These are phyloP conservation scores for Friedmanniomyces endolithicus DNA, from an alignment of 495 filamentous ascomycete genomes.

Conservation along the genomic window DNA sequence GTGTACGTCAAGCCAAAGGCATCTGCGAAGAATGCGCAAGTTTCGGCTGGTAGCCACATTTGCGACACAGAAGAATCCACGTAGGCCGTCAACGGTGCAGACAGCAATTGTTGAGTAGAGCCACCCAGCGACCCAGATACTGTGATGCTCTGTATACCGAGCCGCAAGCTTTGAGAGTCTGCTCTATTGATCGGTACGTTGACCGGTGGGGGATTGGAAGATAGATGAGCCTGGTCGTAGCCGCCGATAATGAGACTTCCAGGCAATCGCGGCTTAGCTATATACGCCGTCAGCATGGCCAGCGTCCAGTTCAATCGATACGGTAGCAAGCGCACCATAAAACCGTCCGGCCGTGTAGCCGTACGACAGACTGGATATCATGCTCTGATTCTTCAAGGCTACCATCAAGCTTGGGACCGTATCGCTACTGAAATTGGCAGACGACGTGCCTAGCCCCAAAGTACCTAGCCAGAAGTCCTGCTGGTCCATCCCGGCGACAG, in stretches of 20 bases:
- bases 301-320: neutral
- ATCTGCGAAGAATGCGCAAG: constrained; percentile 27
- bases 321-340: constrained; percentile 12
- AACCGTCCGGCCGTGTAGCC: constrained; percentile 29
- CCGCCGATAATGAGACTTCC: constrained; percentile 30
- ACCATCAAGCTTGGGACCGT: constrained; percentile 35
- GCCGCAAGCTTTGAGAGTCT: constrained; percentile 18
- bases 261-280: neutral
- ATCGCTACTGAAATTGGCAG: constrained; percentile 39
- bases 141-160: constrained; percentile 27
- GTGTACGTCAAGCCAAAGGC: constrained; percentile 29
- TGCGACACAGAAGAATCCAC: constrained; percentile 28
- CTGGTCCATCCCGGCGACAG: constrained; percentile 36
- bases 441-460: constrained; percentile 42
- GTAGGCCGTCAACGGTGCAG: neutral
- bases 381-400: constrained; percentile 13
- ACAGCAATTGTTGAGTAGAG: constrained; percentile 18
- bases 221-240: constrained; percentile 27
- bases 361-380: constrained; percentile 22
- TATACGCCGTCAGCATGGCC: too few relatives aligned
- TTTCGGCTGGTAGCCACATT: constrained; percentile 26
- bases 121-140: constrained; percentile 19
- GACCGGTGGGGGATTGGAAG: constrained; percentile 14
- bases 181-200: constrained; percentile 21
- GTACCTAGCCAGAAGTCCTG: constrained; percentile 42